Evolutionary conservation across 306 rosid genomes (phyloP), one percentile per base, ranked within the genome.

Genomic region (Arachis stenosperma): DNA sequence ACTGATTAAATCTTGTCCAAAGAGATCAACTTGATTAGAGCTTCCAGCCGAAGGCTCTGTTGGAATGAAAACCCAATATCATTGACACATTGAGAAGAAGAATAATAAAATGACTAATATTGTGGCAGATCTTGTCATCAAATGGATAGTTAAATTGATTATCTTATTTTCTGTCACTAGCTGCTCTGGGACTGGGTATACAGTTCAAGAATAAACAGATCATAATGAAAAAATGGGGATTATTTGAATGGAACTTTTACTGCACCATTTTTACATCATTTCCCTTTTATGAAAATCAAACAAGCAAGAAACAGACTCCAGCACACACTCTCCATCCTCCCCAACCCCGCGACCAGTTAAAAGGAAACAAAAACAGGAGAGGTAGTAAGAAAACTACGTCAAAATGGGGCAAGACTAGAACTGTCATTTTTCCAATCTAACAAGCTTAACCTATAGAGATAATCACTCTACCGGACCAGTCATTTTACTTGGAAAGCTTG

Each of bases 1-100:
- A 52, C 93, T 96, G 47, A 95, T 78, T 86, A 91, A 86, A 85
- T 82, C 88, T 70, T 79, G 83, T 78, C 88, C 98, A 83, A 91
- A 88, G 75, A 91, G 85, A 84, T 95, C 96, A 70, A 86, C 89
- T 81, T 84, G 90, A 59, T 86, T 86, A 50, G 97, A 81, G 83
- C 83, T 86, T 87, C 87, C 86, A 17, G 74, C 80, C 67, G 93
- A 61, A 75, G 86, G 70, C 85, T 94, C 99, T 94, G 95, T 73
- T 60, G 61, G 81, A 78, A 81, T 67, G 71, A 51, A 78, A 44
- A 75, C 43, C 60, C 62, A 59, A 61, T 39, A 78, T 70, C 70
- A 64, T 36, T n/a, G 29, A 1, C 29, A n/a, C 6, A 52, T 5
- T n/a, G 15, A 52, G 13, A 11, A 48, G 10, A 48, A 50, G 13